Percentiles rank a stretch among this genome's conserved stretches.
Evolutionary conservation across 768 basidiomycete species (phyloP).

Genomic region (Podaxis sp.): DNA sequence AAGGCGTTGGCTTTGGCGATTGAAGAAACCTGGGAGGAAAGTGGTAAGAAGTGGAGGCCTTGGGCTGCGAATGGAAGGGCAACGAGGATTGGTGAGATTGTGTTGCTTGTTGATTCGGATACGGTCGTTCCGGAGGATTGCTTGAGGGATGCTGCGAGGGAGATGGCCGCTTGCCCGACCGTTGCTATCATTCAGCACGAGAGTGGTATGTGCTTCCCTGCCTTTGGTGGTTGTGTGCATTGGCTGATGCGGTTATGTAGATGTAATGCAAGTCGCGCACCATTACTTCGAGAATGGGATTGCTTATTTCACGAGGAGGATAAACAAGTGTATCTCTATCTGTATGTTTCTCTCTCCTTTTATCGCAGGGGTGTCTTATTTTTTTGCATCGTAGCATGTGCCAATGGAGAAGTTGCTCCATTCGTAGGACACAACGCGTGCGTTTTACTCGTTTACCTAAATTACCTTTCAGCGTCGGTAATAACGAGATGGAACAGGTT

Average conservation of each 20-base stretch:
- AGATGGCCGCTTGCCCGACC: conserved; percentile 70
- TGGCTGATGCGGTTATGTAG: background rate
- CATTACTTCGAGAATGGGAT: conserved; percentile 92
- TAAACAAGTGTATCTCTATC: conserved; percentile 74
- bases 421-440: conserved; percentile 83
- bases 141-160: conserved; percentile 80
- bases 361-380: background rate
- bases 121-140: conserved; percentile 81
- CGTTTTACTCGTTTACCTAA: conserved; percentile 7
- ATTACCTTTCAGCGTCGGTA: background rate
- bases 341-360: conserved; percentile 44
- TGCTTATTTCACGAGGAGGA: conserved; percentile 77
- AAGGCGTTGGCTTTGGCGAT: conserved; percentile 69
- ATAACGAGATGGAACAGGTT: conserved; percentile 36
- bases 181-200: conserved; percentile 89
- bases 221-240: conserved; percentile 23
- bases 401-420: conserved; percentile 79
- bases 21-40: conserved; percentile 65
- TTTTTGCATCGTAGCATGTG: conserved; percentile 51
- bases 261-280: conserved; percentile 82
- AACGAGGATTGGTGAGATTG: conserved; percentile 70
- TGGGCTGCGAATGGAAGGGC: conserved; percentile 76
- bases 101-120: conserved; percentile 80
- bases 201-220: conserved; percentile 40
- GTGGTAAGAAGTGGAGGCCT: conserved; percentile 49